These are phyloP conservation scores for Pleurotus tuber-regium DNA, from an alignment of 768 basidiomycete species.

Conservation along the genomic window DNA sequence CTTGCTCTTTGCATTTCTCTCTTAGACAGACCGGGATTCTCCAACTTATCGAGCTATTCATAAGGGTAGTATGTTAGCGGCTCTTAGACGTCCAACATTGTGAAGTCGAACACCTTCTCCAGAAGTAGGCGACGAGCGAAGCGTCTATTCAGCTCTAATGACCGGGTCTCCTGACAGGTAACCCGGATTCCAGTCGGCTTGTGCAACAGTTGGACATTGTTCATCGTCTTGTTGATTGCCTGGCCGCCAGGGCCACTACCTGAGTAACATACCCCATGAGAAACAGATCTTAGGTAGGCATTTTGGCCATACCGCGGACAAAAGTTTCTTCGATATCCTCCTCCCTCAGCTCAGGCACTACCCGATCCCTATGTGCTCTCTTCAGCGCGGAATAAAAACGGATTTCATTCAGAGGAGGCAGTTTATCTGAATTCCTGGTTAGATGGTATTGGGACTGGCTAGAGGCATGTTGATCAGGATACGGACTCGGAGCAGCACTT, in stretches of 20 bases:
- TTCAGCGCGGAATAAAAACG: conserved; percentile 69
- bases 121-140: conserved; percentile 70
- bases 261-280: conserved; percentile 24
- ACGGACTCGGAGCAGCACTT: conserved; percentile 27
- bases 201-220: conserved; percentile 88
- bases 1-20: conserved; percentile 65
- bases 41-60: conserved; percentile 66
- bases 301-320: conserved; percentile 62
- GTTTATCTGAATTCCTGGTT: conserved; percentile 17
- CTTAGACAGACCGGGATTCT: conserved; percentile 78
- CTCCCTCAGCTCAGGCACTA: conserved; percentile 67
- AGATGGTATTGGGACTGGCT: conserved; percentile 23
- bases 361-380: conserved; percentile 62
- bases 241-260: conserved; percentile 95
- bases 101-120: conserved; percentile 61
- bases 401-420: conserved; percentile 31
- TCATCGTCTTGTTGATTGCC: conserved; percentile 92
- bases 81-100: conserved; percentile 15
- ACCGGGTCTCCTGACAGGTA: conserved; percentile 86
- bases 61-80: conserved; percentile 19
- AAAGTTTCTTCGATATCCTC: conserved; percentile 85
- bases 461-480: conserved; percentile 9
- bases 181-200: conserved; percentile 87
- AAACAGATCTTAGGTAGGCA: neutral
- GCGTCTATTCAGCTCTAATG: conserved; percentile 74